phyloP scores from a whole-genome alignment of 2,329 filamentous ascomycete genomes.

The Fusarium robinianum region DNA sequence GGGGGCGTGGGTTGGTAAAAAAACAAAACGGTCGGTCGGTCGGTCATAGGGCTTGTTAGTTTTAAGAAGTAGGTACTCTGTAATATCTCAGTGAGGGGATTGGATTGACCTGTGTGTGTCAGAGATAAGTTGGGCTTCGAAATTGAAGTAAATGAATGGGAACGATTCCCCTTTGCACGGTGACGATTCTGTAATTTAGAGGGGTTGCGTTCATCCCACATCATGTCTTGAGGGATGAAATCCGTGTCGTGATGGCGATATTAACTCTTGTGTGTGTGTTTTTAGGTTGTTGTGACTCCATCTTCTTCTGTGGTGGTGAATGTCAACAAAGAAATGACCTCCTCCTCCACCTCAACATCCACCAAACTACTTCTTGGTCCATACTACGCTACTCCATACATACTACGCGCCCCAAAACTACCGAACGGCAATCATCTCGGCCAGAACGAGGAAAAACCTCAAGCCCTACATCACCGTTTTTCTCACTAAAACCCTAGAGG shows the following conservation, averaged over 20 bases:
- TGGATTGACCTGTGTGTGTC: conserved; percentile 6
- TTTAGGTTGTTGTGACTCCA: no score
- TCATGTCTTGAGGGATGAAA: background rate
- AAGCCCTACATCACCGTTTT: conserved; percentile 11
- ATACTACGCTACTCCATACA: conserved; percentile 25
- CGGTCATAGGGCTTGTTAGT: conserved; percentile 3
- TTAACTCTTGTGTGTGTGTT: no score
- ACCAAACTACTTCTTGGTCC: background rate
- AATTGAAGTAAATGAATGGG: conserved; percentile 10
- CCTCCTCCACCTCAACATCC: background rate
- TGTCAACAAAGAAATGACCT: conserved; percentile 3
- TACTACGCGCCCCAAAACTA: no score
- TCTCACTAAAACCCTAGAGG: conserved; percentile 18
- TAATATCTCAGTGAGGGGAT: no score
- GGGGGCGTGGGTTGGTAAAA: conserved; percentile 13
- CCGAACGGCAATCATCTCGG: conserved; percentile 13
- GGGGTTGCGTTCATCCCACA: conserved; percentile 1
- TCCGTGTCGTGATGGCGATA: no score
- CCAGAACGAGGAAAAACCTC: conserved; percentile 10
- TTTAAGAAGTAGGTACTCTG: no score
- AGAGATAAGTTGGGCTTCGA: conserved; percentile 20
- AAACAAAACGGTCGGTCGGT: conserved; percentile 7
- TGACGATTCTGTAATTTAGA: no score
- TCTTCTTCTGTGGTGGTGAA: no score
- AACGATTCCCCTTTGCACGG: no score